Conservation (phyloP, 345 rosid genomes). For the Cardamine resedifolia region DNA sequence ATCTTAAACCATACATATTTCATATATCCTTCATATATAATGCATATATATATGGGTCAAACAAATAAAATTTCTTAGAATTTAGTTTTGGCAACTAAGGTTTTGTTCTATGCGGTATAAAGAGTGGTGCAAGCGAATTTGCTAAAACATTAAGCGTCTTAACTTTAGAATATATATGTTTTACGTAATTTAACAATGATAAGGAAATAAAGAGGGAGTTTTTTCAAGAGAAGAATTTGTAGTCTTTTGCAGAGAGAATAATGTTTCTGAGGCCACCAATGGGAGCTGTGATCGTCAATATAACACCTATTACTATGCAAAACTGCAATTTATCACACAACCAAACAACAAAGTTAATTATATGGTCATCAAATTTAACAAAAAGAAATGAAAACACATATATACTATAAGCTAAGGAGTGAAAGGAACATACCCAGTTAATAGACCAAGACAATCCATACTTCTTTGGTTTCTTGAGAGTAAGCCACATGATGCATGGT, state of each 20-base stretch:
- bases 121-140: not conserved
- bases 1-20: too few relatives aligned
- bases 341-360: not conserved
- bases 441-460: constrained; percentile 58
- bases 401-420: not conserved
- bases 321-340: constrained; percentile 39
- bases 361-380: not conserved
- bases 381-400: not conserved
- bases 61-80: too few relatives aligned
- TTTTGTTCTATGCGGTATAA: too few relatives aligned
- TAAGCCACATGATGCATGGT: constrained; percentile 80
- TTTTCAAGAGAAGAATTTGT: constrained; percentile 56
- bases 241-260: constrained; percentile 50
- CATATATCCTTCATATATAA: too few relatives aligned
- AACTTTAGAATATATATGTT: not conserved
- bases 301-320: constrained; percentile 60
- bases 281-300: constrained; percentile 58
- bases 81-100: too few relatives aligned
- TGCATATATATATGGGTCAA: too few relatives aligned
- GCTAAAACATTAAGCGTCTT: not conserved
- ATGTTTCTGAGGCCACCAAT: constrained; percentile 68
- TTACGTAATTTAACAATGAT: not conserved
- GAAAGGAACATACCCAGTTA: constrained; percentile 60
- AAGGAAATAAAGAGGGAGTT: not conserved
- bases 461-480: constrained; percentile 61